Evolutionary conservation across 2,329 filamentous ascomycete genomes (phyloP).

Genomic region (Penicillium italicum): DNA sequence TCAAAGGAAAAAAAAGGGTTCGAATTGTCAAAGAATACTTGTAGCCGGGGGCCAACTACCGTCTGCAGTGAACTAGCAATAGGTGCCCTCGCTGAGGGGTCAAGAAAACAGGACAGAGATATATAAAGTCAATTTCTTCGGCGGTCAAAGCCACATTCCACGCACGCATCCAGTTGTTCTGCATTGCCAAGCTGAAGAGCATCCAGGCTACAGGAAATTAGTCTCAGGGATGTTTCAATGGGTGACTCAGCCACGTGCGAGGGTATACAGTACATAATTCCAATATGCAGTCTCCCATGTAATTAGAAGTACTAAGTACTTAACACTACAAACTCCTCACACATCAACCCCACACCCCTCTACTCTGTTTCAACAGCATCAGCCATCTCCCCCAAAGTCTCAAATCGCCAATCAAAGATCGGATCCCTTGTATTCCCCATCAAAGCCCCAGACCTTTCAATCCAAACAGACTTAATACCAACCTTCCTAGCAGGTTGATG

Average conservation of each 20-base stretch:
- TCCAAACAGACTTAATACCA: slow-evolving; percentile 62
- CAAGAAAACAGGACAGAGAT: neutral
- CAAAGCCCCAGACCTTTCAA: slow-evolving; percentile 47
- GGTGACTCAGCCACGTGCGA: slow-evolving; percentile 1
- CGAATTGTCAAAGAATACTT: neutral
- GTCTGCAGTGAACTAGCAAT: slow-evolving; percentile 1
- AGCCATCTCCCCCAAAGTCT: slow-evolving; percentile 58
- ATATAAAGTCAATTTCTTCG: neutral
- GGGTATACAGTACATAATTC: neutral
- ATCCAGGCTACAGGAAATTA: slow-evolving; percentile 4
- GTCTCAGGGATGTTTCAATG: neutral
- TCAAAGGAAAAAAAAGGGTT: neutral
- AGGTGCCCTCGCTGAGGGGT: neutral
- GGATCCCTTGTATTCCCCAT: slow-evolving; percentile 38
- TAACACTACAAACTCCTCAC: neutral
- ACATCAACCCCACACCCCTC: neutral
- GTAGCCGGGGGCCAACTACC: neutral
- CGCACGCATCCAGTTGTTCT: slow-evolving; percentile 1
- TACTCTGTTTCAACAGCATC: slow-evolving; percentile 37
- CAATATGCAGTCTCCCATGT: neutral
- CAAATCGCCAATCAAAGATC: slow-evolving; percentile 55
- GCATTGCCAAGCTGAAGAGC: neutral
- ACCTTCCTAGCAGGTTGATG: slow-evolving; percentile 61
- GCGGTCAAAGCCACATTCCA: slow-evolving; percentile 5
- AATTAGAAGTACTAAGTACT: slow-evolving; percentile 1